phyloP scores from a whole-genome alignment of 805 yeast genomes.

The Suhomyces sp. region DNA sequence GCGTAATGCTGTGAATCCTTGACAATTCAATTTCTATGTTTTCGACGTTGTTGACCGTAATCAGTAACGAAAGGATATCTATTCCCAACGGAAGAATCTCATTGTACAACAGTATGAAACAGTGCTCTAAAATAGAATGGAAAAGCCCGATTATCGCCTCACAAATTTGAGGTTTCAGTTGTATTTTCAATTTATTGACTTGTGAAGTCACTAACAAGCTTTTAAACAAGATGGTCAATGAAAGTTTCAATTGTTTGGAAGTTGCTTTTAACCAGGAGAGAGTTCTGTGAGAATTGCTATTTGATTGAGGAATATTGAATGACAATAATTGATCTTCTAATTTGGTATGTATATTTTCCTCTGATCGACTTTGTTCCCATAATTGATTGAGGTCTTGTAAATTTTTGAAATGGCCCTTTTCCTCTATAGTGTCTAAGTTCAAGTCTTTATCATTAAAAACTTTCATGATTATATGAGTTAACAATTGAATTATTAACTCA shows the following conservation, averaged over 20 bases:
- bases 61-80: constrained; percentile 28
- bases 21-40: constrained; percentile 6
- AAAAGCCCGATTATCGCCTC: constrained; percentile 24
- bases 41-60: constrained; percentile 6
- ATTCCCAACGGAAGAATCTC: constrained; percentile 30
- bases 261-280: constrained; percentile 40
- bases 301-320: constrained; percentile 4
- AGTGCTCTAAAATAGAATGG: constrained; percentile 17
- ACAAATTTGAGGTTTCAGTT: constrained; percentile 22
- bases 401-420: constrained; percentile 4
- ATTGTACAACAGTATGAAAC: constrained; percentile 32
- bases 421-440: constrained; percentile 3
- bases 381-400: constrained; percentile 13
- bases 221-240: constrained; percentile 33
- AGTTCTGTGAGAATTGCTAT: constrained; percentile 16
- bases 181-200: constrained; percentile 19
- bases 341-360: constrained; percentile 2
- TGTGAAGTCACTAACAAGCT: constrained; percentile 21
- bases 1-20: too few species aligned
- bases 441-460: constrained; percentile 33
- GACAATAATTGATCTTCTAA: too few species aligned
- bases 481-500: constrained; percentile 19
- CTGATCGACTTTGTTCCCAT: constrained; percentile 12
- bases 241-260: constrained; percentile 35
- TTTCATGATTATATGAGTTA: constrained; percentile 20